These are phyloP conservation scores for Hemileccinum rubropunctum DNA, from an alignment of 768 basidiomycete genomes.

Conservation along the genomic window DNA sequence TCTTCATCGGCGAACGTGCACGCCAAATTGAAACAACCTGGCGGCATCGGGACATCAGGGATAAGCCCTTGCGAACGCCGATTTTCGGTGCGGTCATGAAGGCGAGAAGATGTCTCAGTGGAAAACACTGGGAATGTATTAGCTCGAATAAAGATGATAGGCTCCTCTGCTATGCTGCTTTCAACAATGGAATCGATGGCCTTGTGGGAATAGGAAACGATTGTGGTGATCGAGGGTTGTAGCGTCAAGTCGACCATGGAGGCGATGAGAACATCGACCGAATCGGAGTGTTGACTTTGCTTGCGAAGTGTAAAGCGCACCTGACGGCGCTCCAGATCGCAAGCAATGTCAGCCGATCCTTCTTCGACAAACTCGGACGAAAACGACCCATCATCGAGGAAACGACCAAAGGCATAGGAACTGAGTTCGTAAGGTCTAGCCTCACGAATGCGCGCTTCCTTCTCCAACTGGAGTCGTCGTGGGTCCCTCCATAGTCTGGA, in stretches of 20 bases:
- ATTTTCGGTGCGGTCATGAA: neutral
- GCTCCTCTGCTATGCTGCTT: slow-evolving; percentile 5
- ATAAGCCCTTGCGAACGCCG: slow-evolving; percentile 28
- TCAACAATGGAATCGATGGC: slow-evolving; percentile 22
- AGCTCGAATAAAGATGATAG: slow-evolving; percentile 32
- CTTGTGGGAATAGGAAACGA: slow-evolving; percentile 22
- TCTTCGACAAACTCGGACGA: slow-evolving; percentile 28
- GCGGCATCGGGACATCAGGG: slow-evolving; percentile 24
- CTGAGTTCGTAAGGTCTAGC: slow-evolving; percentile 23
- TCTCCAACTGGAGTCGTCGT: slow-evolving; percentile 18
- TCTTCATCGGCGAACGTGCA: slow-evolving; percentile 27
- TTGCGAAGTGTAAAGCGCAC: slow-evolving; percentile 32
- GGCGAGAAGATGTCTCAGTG: neutral
- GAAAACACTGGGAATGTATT: slow-evolving; percentile 32
- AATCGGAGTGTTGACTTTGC: slow-evolving; percentile 16
- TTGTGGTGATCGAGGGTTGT: neutral
- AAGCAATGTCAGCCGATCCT: slow-evolving; percentile 33
- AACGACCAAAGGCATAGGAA: slow-evolving; percentile 35
- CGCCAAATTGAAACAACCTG: slow-evolving; percentile 27
- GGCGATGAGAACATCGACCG: neutral
- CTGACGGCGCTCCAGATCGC: slow-evolving; percentile 32
- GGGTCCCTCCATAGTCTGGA: slow-evolving; percentile 33
- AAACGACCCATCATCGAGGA: slow-evolving; percentile 34
- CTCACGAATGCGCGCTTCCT: slow-evolving; percentile 19
- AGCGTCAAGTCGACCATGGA: neutral